These are phyloP conservation scores for Eucalyptus cladocalyx DNA, from an alignment of 345 rosid species.

Conservation along the genomic window DNA sequence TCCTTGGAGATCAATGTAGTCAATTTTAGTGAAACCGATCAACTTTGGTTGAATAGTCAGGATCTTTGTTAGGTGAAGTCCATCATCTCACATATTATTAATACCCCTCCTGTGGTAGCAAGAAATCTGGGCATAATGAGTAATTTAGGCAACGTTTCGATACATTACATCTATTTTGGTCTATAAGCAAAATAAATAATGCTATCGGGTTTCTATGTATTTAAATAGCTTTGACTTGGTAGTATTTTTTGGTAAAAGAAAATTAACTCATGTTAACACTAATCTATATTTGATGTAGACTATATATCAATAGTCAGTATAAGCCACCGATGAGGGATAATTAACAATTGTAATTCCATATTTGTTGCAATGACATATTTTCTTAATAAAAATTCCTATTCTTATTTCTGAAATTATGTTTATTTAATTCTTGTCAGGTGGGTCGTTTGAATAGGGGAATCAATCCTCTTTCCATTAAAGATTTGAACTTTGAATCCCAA, in stretches of 20 bases:
- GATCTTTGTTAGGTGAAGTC: background rate
- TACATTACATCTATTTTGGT: background rate
- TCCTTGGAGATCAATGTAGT: background rate
- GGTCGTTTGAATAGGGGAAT: constrained; percentile 70
- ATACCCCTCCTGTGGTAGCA: background rate
- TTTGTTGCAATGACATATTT: background rate
- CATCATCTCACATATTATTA: background rate
- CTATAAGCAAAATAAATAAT: background rate
- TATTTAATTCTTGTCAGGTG: constrained; percentile 26
- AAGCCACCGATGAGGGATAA: background rate
- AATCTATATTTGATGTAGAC: background rate
- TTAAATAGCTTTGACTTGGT: background rate
- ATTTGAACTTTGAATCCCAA: constrained; percentile 40
- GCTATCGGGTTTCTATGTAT: background rate
- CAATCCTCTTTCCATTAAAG: constrained; percentile 48
- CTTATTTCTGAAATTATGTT: background rate
- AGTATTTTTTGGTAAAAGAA: background rate
- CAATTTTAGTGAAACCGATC: background rate
- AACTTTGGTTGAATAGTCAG: background rate
- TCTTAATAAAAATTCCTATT: background rate
- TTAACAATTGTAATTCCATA: background rate
- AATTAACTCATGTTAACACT: background rate
- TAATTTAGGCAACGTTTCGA: background rate
- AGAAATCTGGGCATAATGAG: background rate
- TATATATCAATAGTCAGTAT: background rate